Conservation (phyloP, 2,329 filamentous ascomycete species). For the Tricladium varicosporioides region DNA sequence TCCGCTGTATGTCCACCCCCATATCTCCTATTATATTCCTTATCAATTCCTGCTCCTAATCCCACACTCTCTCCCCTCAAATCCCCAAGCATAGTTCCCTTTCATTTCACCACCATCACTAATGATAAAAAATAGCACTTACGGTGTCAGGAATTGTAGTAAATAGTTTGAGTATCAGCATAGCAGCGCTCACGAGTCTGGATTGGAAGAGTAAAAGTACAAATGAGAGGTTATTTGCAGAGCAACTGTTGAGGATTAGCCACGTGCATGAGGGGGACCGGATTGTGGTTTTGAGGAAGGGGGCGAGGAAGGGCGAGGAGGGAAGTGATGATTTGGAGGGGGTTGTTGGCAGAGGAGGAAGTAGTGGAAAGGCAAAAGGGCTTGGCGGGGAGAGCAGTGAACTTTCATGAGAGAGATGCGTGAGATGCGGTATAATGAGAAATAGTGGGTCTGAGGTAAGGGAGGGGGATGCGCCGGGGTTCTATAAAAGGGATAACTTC, state of each 20-base stretch:
- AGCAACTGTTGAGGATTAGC: slow-evolving; percentile 18
- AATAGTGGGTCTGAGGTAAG: too few relatives aligned
- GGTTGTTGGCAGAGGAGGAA: too few relatives aligned
- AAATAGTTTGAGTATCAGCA: slow-evolving; percentile 21
- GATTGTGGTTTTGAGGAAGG: slow-evolving; percentile 16
- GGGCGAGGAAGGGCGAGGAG: not conserved
- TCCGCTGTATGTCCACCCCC: slow-evolving; percentile 14
- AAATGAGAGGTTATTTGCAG: slow-evolving; percentile 24
- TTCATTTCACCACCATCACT: not conserved
- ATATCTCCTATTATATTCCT: not conserved
- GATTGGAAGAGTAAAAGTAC: slow-evolving; percentile 26
- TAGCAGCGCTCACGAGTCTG: slow-evolving; percentile 26
- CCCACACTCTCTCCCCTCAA: not conserved
- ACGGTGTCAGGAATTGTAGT: slow-evolving; percentile 24
- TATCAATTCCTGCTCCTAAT: not conserved
- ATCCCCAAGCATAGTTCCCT: not conserved
- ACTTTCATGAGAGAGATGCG: too few relatives aligned
- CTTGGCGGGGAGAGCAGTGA: too few relatives aligned
- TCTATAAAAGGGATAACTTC: too few relatives aligned
- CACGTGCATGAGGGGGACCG: slow-evolving; percentile 22
- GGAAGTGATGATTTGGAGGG: too few relatives aligned
- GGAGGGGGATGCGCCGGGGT: too few relatives aligned
- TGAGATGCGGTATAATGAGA: too few relatives aligned
- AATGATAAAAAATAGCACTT: slow-evolving; percentile 16
- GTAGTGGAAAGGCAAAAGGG: too few relatives aligned